A percentile compares a stretch with the other conserved stretches of the same genome.
Conservation (phyloP, 768 basidiomycete genomes). For the Pleurotus djamor region DNA sequence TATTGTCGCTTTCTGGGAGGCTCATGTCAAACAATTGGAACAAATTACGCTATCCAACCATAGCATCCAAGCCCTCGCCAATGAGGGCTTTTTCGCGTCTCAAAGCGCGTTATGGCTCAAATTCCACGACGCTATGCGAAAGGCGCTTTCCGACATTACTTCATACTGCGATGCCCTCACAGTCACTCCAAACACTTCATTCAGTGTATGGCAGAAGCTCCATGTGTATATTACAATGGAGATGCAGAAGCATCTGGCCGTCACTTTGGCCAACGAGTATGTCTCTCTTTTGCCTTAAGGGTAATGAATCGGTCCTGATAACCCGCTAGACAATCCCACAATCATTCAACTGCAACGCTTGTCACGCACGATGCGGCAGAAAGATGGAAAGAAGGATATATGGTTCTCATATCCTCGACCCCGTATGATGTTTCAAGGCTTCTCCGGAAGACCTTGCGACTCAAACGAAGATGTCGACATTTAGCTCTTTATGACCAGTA, state of each 20-base stretch:
- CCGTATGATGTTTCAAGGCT: not conserved
- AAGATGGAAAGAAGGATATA: not conserved
- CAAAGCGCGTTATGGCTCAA: not conserved
- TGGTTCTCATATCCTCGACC: not conserved
- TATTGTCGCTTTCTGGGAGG: not conserved
- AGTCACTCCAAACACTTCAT: not conserved
- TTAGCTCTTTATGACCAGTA: not conserved
- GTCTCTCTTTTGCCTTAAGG: not conserved
- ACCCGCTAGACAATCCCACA: not conserved
- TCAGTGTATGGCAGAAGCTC: not conserved
- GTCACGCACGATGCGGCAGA: not conserved
- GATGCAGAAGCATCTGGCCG: not conserved
- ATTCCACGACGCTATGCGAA: not conserved
- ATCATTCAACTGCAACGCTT: not conserved
- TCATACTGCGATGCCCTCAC: not conserved
- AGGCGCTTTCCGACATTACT: not conserved
- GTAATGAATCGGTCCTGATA: not conserved
- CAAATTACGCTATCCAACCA: not conserved
- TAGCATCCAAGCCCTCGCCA: not conserved
- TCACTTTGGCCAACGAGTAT: not conserved
- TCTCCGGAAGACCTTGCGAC: not conserved
- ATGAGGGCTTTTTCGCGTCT: not conserved
- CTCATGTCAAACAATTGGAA: not conserved
- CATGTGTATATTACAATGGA: not conserved
- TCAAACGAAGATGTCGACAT: not conserved